Base-by-base conservation (phyloP, 1,284 basidiomycete genomes). In the Sporisorium exsertum region DNA sequence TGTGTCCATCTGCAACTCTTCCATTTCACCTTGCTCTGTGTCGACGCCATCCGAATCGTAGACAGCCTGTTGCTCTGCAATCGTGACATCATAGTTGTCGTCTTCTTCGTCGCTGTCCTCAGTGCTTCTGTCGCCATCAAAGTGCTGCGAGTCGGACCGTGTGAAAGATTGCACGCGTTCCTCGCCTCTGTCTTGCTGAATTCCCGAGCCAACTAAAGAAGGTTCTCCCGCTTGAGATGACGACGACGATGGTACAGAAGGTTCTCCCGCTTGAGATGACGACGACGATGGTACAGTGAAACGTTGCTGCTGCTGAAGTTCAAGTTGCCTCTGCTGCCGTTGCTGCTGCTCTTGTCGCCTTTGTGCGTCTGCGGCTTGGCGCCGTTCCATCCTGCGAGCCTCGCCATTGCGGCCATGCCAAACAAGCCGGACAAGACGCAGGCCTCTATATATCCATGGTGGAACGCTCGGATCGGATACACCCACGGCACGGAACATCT, bases 321-420 rank as follows among this genome's bases (percentile, higher is more conserved):
- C 18, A 10, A 9, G 18, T 32, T 52, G 27, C 22, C 45, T 32
- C 16, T 43, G 71, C 13, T 43, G 71, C 51, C 47, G 26, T n/a
- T 58, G 50, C 40, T 62, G 49, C 24, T 47, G 56, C 27, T 26
- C 56, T n/a, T 43, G 46, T 1, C 22, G 52, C 16, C 40, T 53
- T 22, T 40, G 46, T 7, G 51, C 46, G n/a, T 63, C 59, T 6
- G 54, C 62, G 0, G 32, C 58, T 32, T 51, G 58, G n/a, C 51
- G 69, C 16, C 69, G 49, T 42, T 61, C 55, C 37, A 59, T 55
- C 22, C 69, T 65, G 15, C 69, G 43, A 37, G 69, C 62, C 53
- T 84, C 83, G 42, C 83, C 83, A 45, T 79, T 83, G 33, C 69
- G 58, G 10, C 83, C 83, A 55, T 84, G 83, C 83, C 83, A 84